Evolutionary conservation across 1,139 yeast species (phyloP), one percentile per base, ranked within the genome.

Genomic region (Yamadazyma diospyri): DNA sequence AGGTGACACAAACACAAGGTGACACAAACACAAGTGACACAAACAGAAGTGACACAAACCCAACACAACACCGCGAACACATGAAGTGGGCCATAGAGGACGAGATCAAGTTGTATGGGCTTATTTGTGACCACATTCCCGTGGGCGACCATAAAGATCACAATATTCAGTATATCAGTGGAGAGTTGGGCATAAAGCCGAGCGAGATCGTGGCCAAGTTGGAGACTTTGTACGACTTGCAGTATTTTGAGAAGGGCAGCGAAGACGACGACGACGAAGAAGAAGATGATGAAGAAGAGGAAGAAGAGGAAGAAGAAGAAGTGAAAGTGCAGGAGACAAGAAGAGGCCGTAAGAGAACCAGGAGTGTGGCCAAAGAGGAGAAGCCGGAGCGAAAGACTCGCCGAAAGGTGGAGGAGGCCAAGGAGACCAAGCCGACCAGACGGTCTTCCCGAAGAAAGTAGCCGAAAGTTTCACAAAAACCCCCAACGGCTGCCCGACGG

Each of bases 111-210:
- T 65, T 85, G 23, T 76, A 82, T 48, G 65, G 76, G 37, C 76
- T 86, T 32, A 66, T 83, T 2, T 78, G 92, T 43, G 81, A 77
- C 42, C 71, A 67, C 57, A 81, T 81, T 49, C 95, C 95, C 1
- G 62, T 76, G 3, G 84, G 85, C 0, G 51, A 57, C 24, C 59
- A 74, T 45, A 81, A 75, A 46, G 78, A 78, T 40, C 72, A 75
- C 48, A 73, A 81, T 42, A 69, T 85, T 75, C 57, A 63, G 37
- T 48, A 65, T 15, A 78, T 85, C 11, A 59, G 77, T 14, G 71
- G 71, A 33, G 61, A 69, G 32, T 58, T 84, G 45, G 47, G 10
- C 33, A 39, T 43, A 50, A 47, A 41, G 40, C 66, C 72, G 0
- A 47, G 51, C 1, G 83, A 81, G 28, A 64, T 84, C 6, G 77